These are phyloP conservation scores for Prinsepia uniflora DNA, from an alignment of 306 rosid species.

Conservation along the genomic window DNA sequence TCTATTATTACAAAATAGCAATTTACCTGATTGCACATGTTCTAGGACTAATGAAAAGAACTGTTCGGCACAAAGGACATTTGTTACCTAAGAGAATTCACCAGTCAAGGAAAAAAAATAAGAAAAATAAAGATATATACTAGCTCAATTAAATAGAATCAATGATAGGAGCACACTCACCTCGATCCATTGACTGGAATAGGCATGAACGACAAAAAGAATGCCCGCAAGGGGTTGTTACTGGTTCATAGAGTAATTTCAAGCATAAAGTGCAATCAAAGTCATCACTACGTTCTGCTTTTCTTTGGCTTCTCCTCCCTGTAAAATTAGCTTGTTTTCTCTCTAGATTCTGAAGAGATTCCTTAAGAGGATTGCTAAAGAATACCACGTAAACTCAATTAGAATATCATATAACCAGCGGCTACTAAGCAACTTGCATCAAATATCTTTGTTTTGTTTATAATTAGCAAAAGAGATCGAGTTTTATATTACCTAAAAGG, in stretches of 20 bases:
- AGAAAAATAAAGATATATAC: conserved; percentile 14
- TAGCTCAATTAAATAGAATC: conserved; percentile 17
- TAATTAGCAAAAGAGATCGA: conserved; percentile 20
- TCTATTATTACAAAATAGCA: not conserved
- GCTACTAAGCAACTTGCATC: conserved; percentile 10
- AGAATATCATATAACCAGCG: conserved; percentile 23
- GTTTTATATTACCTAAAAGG: conserved; percentile 59
- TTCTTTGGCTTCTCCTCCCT: conserved; percentile 42
- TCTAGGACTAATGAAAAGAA: conserved; percentile 85
- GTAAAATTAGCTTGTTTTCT: conserved; percentile 35
- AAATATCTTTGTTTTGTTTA: not conserved
- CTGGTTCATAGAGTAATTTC: conserved; percentile 79
- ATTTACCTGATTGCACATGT: conserved; percentile 79
- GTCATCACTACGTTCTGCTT: conserved; percentile 73
- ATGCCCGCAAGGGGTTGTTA: conserved; percentile 99
- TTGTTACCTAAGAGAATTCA: conserved; percentile 71
- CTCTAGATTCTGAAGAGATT: conserved; percentile 66
- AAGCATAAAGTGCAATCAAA: conserved; percentile 90
- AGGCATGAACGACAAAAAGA: conserved; percentile 91
- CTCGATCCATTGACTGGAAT: conserved; percentile 90
- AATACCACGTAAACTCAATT: conserved; percentile 37
- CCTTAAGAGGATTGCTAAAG: conserved; percentile 64
- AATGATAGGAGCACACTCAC: conserved; percentile 46
- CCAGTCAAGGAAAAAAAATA: conserved; percentile 18
- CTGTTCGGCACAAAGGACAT: conserved; percentile 98